Evolutionary conservation across 106 monocot genomes (phyloP).

Genomic region (Platanthera guangdongensis): DNA sequence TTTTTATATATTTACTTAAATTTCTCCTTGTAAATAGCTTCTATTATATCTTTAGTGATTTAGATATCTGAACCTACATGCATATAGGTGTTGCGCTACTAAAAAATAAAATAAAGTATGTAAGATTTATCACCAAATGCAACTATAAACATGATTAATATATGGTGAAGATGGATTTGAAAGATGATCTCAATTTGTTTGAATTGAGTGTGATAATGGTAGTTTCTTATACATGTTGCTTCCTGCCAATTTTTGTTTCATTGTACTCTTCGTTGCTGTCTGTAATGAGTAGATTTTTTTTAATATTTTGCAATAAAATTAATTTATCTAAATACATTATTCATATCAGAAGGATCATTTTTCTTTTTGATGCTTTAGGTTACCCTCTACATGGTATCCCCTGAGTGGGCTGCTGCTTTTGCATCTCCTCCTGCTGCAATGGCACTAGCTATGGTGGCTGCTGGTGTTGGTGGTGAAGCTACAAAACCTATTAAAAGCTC

Average conservation of each 20-base stretch:
- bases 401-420: slow-evolving; percentile 99
- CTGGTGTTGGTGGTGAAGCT: slow-evolving; percentile 90
- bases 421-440: slow-evolving; percentile 98
- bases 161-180: not conserved
- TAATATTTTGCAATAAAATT: not conserved
- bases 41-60: not conserved
- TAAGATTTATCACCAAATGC: slow-evolving; percentile 1
- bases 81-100: not conserved
- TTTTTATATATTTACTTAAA: not conserved
- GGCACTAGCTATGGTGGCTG: slow-evolving; percentile 99
- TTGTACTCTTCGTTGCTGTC: not conserved
- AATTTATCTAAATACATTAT: not conserved
- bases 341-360: not conserved
- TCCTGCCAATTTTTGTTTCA: not conserved
- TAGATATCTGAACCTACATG: not conserved
- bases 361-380: slow-evolving; percentile 39
- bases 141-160: not conserved
- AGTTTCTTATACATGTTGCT: not conserved
- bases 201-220: not conserved
- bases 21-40: not conserved
- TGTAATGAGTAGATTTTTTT: not conserved
- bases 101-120: not conserved
- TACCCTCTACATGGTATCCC: slow-evolving; percentile 80
- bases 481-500: slow-evolving; percentile 32
- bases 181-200: not conserved